These are phyloP conservation scores for Diaporthe ilicicola DNA, from an alignment of 2,329 filamentous ascomycete species.

Conservation along the genomic window DNA sequence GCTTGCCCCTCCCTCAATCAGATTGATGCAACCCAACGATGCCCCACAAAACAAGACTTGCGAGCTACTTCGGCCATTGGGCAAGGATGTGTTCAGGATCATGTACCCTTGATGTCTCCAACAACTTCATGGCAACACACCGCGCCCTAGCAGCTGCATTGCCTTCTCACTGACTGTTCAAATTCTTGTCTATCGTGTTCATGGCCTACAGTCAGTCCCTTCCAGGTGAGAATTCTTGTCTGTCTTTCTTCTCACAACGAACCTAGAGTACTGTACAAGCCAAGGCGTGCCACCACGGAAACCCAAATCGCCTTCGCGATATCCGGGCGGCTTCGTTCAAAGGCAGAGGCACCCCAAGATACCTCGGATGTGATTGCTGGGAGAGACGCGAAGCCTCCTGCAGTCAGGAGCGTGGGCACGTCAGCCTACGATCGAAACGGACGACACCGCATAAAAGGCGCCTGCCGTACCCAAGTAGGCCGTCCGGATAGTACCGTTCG, in stretches of 20 bases:
- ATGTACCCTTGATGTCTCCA: not conserved
- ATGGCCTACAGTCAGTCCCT: not conserved
- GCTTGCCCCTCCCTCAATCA: conserved; percentile 12
- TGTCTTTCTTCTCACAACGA: not conserved
- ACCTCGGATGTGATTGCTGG: not conserved
- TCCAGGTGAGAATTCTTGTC: not conserved
- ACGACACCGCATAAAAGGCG: conserved; percentile 9
- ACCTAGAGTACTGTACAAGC: not conserved
- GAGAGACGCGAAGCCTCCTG: not conserved
- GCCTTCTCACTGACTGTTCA: not conserved
- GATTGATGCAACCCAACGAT: not conserved
- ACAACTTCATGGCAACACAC: not conserved
- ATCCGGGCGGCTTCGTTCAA: not conserved
- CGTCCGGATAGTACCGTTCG: not conserved
- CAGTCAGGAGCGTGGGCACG: not conserved
- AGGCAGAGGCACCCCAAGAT: not conserved
- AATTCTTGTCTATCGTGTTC: not conserved
- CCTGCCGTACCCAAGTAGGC: not conserved
- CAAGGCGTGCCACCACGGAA: not conserved
- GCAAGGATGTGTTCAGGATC: accelerated
- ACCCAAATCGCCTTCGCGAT: not conserved
- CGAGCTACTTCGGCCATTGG: not conserved
- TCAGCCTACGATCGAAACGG: conserved; percentile 6
- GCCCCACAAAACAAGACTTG: not conserved
- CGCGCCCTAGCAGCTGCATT: not conserved